Conservation (phyloP, 148 eudicot genomes). For the Pouteria glomerata region DNA sequence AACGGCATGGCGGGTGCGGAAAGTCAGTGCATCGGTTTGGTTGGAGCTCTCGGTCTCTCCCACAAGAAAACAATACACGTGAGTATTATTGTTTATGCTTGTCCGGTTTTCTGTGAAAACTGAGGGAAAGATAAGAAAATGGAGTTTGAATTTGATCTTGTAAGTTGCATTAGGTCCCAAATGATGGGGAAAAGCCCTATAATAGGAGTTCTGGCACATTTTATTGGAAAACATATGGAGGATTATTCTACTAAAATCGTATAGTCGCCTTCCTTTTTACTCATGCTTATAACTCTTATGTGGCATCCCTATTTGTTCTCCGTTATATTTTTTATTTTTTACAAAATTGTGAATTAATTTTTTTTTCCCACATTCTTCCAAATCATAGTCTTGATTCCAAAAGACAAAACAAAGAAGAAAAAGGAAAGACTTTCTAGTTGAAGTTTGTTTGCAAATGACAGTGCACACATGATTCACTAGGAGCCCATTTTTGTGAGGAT, state of each 20-base stretch:
- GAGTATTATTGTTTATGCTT: constrained; percentile 11
- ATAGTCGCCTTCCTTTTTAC: neutral
- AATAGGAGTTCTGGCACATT: neutral
- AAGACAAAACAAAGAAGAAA: no score
- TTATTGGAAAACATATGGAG: neutral
- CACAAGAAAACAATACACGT: constrained; percentile 50
- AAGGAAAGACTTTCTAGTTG: no score
- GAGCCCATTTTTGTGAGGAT: no score
- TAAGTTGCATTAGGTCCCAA: neutral
- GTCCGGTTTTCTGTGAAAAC: neutral
- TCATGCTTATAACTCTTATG: neutral
- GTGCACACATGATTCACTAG: no score
- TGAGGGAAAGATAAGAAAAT: neutral
- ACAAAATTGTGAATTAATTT: no score
- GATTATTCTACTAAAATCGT: neutral
- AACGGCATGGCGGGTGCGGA: constrained; percentile 87
- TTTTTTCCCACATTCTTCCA: no score
- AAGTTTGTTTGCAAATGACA: no score
- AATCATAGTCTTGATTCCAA: no score
- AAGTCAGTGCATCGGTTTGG: constrained; percentile 80
- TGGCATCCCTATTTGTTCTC: neutral
- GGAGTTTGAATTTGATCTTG: neutral
- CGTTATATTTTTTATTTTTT: no score
- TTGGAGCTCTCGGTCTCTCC: constrained; percentile 70
- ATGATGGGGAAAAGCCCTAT: no score